Conservation (phyloP, 2,329 filamentous ascomycete genomes). For the Trichoderma sp. region DNA sequence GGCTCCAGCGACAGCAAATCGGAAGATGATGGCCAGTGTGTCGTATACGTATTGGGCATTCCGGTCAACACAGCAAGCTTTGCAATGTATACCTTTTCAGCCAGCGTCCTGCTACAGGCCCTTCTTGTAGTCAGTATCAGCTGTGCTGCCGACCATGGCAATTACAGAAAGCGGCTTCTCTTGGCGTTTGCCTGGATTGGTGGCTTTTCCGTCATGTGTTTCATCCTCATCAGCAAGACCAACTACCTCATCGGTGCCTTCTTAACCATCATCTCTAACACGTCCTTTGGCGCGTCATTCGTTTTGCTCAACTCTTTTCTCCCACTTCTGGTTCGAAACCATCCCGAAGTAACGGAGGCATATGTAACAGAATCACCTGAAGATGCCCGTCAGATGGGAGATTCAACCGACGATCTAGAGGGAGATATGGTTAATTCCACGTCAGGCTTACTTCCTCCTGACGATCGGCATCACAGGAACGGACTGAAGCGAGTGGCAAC, state of each 20-base stretch:
- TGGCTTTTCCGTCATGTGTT: conserved; percentile 82
- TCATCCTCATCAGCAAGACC: conserved; percentile 73
- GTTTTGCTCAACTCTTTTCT: conserved; percentile 95
- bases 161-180: conserved; percentile 84
- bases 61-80: conserved; percentile 96
- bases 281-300: conserved; percentile 91
- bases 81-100: conserved; percentile 96
- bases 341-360: conserved; percentile 56
- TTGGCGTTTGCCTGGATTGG: conserved; percentile 83
- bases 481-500: conserved; percentile 43
- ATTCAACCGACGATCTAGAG: conserved; percentile 35
- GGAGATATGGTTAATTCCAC: conserved; percentile 43
- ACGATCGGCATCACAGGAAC: conserved; percentile 27
- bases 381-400: conserved; percentile 20
- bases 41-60: conserved; percentile 77
- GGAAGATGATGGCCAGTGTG: conserved; percentile 66
- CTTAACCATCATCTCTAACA: conserved; percentile 87
- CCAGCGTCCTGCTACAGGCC: conserved; percentile 87
- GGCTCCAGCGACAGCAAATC: conserved; percentile 60
- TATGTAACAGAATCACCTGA: conserved; percentile 34
- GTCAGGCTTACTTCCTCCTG: conserved; percentile 48
- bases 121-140: conserved; percentile 94
- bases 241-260: conserved; percentile 80
- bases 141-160: conserved; percentile 91
- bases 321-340: conserved; percentile 84